These are phyloP conservation scores for Termitomyces bulborhizus DNA, from an alignment of 768 basidiomycete species.

Conservation along the genomic window DNA sequence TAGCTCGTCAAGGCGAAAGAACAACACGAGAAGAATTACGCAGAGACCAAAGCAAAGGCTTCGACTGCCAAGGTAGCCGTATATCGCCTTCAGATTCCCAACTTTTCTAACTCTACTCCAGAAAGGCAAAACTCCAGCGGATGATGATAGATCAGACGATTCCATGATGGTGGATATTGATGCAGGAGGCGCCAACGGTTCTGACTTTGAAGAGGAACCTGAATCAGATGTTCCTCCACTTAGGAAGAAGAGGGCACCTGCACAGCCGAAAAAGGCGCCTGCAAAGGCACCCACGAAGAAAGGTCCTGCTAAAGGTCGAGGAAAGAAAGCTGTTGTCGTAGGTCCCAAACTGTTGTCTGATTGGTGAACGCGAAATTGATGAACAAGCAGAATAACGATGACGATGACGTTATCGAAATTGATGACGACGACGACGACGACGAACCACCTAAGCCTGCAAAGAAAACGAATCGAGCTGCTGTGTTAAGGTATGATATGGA, in stretches of 20 bases:
- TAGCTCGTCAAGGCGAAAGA: conserved; percentile 70
- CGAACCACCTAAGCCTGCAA: conserved; percentile 39
- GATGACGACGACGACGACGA: conserved; percentile 47
- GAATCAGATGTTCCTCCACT: conserved; percentile 43
- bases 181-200: conserved; percentile 31
- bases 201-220: conserved; percentile 42
- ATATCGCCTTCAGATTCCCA: neutral
- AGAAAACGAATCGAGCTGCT: conserved; percentile 59
- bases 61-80: conserved; percentile 37
- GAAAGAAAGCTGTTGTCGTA: conserved; percentile 44
- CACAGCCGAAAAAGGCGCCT: conserved; percentile 26
- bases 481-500: conserved; percentile 48
- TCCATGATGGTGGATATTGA: conserved; percentile 80
- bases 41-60: conserved; percentile 37
- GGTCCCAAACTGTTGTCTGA: conserved; percentile 1
- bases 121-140: conserved; percentile 50
- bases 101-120: neutral
- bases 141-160: conserved; percentile 54
- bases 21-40: conserved; percentile 58
- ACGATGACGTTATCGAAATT: conserved; percentile 50
- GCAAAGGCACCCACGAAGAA: conserved; percentile 36
- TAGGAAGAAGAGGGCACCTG: conserved; percentile 39
- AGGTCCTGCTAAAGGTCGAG: conserved; percentile 41
- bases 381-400: conserved; percentile 33
- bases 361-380: neutral